Base-by-base conservation (phyloP, 2,329 filamentous ascomycete genomes). In the Exophiala aquamarina region DNA sequence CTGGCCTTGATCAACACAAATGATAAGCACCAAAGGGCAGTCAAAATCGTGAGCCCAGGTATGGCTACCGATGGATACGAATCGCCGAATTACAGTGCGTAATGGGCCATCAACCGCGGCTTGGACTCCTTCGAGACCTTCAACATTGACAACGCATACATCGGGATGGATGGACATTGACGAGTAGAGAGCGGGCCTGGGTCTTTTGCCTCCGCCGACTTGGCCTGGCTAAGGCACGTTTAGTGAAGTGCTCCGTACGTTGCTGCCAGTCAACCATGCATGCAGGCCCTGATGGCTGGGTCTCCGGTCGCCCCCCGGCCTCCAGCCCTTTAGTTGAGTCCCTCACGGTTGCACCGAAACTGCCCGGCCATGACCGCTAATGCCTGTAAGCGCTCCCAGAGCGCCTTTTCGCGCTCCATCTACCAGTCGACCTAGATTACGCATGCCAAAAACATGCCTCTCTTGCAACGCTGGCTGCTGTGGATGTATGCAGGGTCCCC, bases 141-240 rank as follows among this genome's bases (percentile, higher is more conserved):
- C 40, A 47, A 37, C 28, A 21, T 20, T 47, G 47, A 50, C 47
- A 54, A 48, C 47, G 44, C 51, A 54, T 50, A 40, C 51, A 50
- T 50, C 23, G 23, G 23, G 11, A 26, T 6, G 23, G 6, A 6
- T 26, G 34, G 47, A 32, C 41, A 34, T 44, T 35, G 43, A 47
- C 44, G 44, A 47, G 35, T 23, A 40, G 17, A 47, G 20, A 21
- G 36, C 49, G 49, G 44, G 33, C 38, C 49, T 17, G 6, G 11
- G 23, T 26, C 23, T 26, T 26, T 26, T 26, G 31, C 18, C 32
- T 26, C 39, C 14, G 28, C 29, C 15, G 5, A 29, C 39, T 41
- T 41, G 39, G 39, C 20, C 39, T 32, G 18, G 21, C 39, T 26
- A 6, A 6, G 23, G 11, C n/a, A n/a, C n/a, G n/a, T n/a, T n/a